phyloP scores from a whole-genome alignment of 345 rosid species.

The Eucalyptus brandiana region DNA sequence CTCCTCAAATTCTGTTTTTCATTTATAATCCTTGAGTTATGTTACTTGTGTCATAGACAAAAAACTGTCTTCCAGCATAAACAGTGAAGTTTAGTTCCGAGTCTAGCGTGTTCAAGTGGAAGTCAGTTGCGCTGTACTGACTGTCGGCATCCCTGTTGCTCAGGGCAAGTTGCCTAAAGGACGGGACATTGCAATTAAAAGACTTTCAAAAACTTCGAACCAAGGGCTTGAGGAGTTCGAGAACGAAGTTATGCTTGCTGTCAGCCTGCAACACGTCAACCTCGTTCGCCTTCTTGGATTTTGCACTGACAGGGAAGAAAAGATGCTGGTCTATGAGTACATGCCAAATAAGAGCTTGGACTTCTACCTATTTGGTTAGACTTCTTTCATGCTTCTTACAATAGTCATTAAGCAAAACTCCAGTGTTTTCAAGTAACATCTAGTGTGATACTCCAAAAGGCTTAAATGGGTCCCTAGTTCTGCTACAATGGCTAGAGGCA shows the following conservation, averaged over 20 bases:
- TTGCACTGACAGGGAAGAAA: slow-evolving; percentile 19
- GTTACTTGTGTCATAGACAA: background rate
- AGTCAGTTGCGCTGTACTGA: background rate
- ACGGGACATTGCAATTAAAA: slow-evolving; percentile 28
- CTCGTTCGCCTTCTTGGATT: slow-evolving; percentile 14
- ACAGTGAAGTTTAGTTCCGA: too few relatives aligned
- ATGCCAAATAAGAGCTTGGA: slow-evolving; percentile 24
- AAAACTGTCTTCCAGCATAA: too few relatives aligned
- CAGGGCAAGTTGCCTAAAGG: slow-evolving; percentile 14
- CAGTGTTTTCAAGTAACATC: background rate
- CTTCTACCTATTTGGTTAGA: slow-evolving; percentile 12
- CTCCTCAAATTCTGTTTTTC: background rate
- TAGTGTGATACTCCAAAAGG: too few relatives aligned
- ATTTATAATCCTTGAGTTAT: background rate
- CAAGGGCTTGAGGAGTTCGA: slow-evolving; percentile 25
- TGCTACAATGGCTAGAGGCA: background rate
- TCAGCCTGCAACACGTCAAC: slow-evolving; percentile 32
- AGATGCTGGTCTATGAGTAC: slow-evolving; percentile 33
- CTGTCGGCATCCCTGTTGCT: background rate
- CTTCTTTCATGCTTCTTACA: background rate
- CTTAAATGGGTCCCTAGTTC: too few relatives aligned
- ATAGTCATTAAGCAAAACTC: background rate
- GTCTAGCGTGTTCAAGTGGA: background rate
- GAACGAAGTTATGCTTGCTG: slow-evolving; percentile 21
- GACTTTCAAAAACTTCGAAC: slow-evolving; percentile 17